These are phyloP conservation scores for Xylariaceae sp. DNA, from an alignment of 2,329 filamentous ascomycete genomes.

Conservation along the genomic window DNA sequence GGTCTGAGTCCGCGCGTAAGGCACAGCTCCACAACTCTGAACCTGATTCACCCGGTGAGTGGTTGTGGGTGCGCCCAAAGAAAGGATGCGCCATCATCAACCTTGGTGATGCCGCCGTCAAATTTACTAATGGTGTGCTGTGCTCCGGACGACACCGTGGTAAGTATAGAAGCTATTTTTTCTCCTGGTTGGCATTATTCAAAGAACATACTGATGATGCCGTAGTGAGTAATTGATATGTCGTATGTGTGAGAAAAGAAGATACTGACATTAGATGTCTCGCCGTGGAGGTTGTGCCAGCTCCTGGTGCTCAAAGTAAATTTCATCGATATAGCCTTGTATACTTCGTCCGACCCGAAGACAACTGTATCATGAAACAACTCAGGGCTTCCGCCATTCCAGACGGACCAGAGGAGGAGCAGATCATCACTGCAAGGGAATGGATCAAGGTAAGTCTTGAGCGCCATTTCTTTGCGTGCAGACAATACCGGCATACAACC, in stretches of 20 bases:
- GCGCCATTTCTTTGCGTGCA: too few species aligned
- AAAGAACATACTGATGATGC: too few species aligned
- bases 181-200: too few species aligned
- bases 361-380: constrained; percentile 28
- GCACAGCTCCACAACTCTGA: constrained; percentile 23
- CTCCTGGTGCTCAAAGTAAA: constrained; percentile 30
- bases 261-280: too few species aligned
- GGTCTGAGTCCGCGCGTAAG: constrained; percentile 27
- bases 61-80: constrained; percentile 35
- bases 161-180: too few species aligned
- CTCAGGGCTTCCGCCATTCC: constrained; percentile 22
- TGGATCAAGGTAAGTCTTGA: too few species aligned
- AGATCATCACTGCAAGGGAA: constrained; percentile 23
- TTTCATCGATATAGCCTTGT: constrained; percentile 33
- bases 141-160: constrained; percentile 35
- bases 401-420: constrained; percentile 21
- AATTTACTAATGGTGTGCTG: constrained; percentile 31
- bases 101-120: constrained; percentile 37
- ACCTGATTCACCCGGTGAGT: constrained; percentile 28
- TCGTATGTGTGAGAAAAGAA: too few species aligned
- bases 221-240: too few species aligned
- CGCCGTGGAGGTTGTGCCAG: too few species aligned
- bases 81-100: constrained; percentile 37
- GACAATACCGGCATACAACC: too few species aligned
- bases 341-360: constrained; percentile 35